Conservation (phyloP, 2,329 filamentous ascomycete genomes). For the Fusarium sp. region DNA sequence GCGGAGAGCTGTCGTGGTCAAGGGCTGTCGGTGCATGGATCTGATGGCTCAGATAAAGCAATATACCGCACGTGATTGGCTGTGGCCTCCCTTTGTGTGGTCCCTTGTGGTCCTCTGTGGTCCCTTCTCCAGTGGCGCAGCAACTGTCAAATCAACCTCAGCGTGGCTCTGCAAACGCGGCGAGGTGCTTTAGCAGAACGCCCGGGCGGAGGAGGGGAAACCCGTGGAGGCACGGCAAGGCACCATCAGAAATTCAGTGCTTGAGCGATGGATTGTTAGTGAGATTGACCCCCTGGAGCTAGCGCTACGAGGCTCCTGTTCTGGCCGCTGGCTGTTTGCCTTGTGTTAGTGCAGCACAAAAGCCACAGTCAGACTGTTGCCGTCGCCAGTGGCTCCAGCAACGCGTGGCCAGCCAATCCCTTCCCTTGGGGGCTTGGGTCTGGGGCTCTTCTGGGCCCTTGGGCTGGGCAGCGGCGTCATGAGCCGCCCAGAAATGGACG, state of each 20-base stretch:
- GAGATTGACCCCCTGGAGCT: conserved; percentile 19
- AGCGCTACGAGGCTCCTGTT: neutral
- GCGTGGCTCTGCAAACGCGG: conserved; percentile 18
- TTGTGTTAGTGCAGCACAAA: conserved; percentile 8
- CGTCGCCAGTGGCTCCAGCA: conserved; percentile 30
- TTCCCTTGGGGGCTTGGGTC: conserved; percentile 25
- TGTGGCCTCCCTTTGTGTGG: conserved; percentile 1
- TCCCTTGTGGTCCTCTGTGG: conserved; percentile 24
- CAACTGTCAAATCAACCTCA: neutral
- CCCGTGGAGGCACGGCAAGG: conserved; percentile 12
- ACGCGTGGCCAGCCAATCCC: conserved; percentile 37
- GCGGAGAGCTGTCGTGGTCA: conserved; percentile 8
- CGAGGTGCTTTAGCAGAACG: conserved; percentile 7
- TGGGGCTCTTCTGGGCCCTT: conserved; percentile 6
- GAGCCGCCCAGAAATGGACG: conserved; percentile 4
- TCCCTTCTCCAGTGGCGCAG: conserved; percentile 38
- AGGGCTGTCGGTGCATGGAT: conserved; percentile 12
- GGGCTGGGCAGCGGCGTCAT: conserved; percentile 32
- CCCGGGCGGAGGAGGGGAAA: neutral
- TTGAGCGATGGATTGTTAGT: neutral
- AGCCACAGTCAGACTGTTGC: conserved; percentile 39
- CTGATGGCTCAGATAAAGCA: conserved; percentile 31
- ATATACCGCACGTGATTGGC: conserved; percentile 34
- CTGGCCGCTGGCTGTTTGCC: neutral
- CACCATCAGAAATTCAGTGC: neutral